A percentile compares a stretch with the other conserved stretches of the same genome.
Evolutionary conservation across 2,329 filamentous ascomycete genomes (phyloP).

Genomic region (Esteya vermicola): DNA sequence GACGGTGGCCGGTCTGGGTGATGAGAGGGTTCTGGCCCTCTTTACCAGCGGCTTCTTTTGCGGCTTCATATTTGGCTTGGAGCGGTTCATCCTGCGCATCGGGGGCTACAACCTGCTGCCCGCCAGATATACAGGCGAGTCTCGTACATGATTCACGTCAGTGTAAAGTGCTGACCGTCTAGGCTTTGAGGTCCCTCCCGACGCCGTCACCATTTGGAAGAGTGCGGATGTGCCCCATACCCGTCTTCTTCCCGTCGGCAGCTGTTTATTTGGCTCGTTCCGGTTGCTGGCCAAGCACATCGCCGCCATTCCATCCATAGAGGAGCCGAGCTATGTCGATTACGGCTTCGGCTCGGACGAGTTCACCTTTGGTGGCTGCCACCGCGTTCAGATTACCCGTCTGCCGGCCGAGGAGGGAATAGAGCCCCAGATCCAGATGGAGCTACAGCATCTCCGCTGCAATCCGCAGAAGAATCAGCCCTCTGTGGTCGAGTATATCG

Average conservation of each 20-base stretch:
- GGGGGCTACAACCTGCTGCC: slow-evolving; percentile 3
- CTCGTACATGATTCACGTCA: not conserved
- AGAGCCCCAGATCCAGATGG: slow-evolving; percentile 2
- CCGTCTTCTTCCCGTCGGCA: slow-evolving; percentile 3
- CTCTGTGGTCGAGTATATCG: not conserved
- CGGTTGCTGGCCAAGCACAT: slow-evolving; percentile 2
- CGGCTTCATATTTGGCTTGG: slow-evolving; percentile 2
- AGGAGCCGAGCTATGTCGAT: slow-evolving; percentile 3
- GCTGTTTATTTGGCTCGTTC: slow-evolving; percentile 4
- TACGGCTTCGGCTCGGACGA: slow-evolving; percentile 4
- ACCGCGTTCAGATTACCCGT: slow-evolving; percentile 3
- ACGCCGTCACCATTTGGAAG: slow-evolving; percentile 2
- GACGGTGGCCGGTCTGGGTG: not conserved
- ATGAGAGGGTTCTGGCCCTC: slow-evolving; percentile 1
- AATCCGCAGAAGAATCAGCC: slow-evolving; percentile 3
- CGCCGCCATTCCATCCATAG: not conserved
- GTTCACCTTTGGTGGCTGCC: slow-evolving; percentile 3
- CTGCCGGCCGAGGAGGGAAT: not conserved
- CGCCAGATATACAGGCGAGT: slow-evolving; percentile 3
- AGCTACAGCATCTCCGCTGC: slow-evolving; percentile 4
- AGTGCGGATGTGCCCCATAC: not conserved
- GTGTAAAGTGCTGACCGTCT: not conserved
- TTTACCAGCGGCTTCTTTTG: slow-evolving; percentile 4
- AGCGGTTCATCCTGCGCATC: slow-evolving; percentile 1
- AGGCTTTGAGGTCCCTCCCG: slow-evolving; percentile 1